A percentile compares a stretch with the other conserved stretches of the same genome.
These are phyloP conservation scores for Pichia terricola DNA, from an alignment of 1,139 yeast species.

Conservation along the genomic window DNA sequence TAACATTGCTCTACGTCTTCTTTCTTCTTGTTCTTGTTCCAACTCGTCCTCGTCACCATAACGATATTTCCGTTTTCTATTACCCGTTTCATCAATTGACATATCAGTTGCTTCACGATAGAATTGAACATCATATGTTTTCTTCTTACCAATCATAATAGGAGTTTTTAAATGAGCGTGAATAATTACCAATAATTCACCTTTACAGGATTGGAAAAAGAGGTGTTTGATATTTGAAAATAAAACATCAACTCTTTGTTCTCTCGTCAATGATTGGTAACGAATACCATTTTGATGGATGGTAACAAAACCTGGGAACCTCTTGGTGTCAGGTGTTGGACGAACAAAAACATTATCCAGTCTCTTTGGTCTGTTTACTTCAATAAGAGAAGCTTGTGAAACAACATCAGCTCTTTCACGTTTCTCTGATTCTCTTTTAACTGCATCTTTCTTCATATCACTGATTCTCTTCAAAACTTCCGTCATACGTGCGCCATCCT, in stretches of 20 bases:
- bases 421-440: conserved; percentile 82
- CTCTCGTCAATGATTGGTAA: conserved; percentile 79
- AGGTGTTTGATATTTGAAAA: conserved; percentile 88
- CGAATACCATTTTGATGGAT: conserved; percentile 95
- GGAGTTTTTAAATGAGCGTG: conserved; percentile 92
- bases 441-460: conserved; percentile 86
- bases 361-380: conserved; percentile 74
- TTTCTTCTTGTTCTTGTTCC: conserved; percentile 97
- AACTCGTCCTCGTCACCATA: conserved; percentile 98
- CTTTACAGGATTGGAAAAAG: conserved; percentile 93
- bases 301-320: conserved; percentile 83
- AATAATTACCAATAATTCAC: conserved; percentile 84
- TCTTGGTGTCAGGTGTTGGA: conserved; percentile 94
- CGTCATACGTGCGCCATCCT: conserved; percentile 85
- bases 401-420: conserved; percentile 93
- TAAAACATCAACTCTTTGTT: conserved; percentile 79
- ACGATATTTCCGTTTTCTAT: conserved; percentile 76
- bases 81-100: conserved; percentile 96
- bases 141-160: conserved; percentile 90
- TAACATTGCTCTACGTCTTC: conserved; percentile 79
- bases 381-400: conserved; percentile 80
- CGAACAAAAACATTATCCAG: conserved; percentile 84
- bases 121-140: conserved; percentile 91
- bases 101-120: conserved; percentile 95
- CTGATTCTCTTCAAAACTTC: conserved; percentile 86